Evolutionary conservation across 208 protist species (phyloP).

Genomic region (Trypanosoma conorhini): DNA sequence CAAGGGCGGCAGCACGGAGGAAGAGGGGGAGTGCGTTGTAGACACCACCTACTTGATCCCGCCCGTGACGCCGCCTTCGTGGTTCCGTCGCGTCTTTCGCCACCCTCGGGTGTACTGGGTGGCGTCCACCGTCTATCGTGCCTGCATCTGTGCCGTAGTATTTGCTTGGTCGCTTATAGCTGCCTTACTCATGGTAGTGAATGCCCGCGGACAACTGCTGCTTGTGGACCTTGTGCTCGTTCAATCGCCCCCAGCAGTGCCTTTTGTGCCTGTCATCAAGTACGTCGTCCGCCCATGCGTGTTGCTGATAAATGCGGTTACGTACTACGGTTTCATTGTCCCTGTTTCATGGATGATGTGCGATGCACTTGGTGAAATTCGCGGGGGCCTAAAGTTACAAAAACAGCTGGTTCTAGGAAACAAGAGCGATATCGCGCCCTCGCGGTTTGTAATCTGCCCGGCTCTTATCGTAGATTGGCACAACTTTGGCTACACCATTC

Average conservation of each 20-base stretch:
- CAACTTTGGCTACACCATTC: conserved; percentile 91
- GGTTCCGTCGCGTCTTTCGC: conserved; percentile 55
- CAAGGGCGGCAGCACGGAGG: neutral
- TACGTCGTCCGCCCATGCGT: conserved; percentile 60
- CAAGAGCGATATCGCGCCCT: neutral
- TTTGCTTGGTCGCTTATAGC: conserved; percentile 55
- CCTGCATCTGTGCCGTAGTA: conserved; percentile 31
- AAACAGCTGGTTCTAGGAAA: neutral
- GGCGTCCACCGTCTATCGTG: conserved; percentile 57
- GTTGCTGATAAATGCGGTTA: conserved; percentile 52
- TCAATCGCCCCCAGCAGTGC: conserved; percentile 84
- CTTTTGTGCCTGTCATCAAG: conserved; percentile 77
- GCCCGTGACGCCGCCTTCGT: conserved; percentile 50
- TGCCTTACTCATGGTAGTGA: conserved; percentile 61
- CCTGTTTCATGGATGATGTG: conserved; percentile 67
- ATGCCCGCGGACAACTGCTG: conserved; percentile 63
- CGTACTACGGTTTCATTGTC: conserved; percentile 77
- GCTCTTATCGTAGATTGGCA: conserved; percentile 91
- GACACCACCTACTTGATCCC: conserved; percentile 36
- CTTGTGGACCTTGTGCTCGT: conserved; percentile 69
- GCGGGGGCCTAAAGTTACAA: conserved; percentile 36
- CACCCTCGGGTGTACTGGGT: conserved; percentile 58
- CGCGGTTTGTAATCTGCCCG: conserved; percentile 34
- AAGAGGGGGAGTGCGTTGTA: conserved; percentile 25
- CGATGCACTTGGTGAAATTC: conserved; percentile 58